phyloP scores from a whole-genome alignment of 768 basidiomycete species.

The Astraeus odoratus region DNA sequence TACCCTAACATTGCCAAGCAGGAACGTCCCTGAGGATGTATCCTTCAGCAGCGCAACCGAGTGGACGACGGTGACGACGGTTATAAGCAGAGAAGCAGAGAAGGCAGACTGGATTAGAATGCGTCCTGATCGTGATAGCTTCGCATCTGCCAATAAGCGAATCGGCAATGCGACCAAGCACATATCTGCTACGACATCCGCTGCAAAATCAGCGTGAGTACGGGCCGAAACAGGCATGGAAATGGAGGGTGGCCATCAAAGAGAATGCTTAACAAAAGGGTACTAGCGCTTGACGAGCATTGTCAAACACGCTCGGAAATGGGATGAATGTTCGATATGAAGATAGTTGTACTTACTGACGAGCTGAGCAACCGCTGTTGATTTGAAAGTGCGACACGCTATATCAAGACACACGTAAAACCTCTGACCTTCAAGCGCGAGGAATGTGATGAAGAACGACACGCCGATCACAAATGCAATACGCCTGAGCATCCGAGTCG shows the following conservation, averaged over 20 bases:
- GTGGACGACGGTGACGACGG: conserved; percentile 13
- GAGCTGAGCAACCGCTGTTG: conserved; percentile 11
- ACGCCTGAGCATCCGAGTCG: conserved; percentile 6
- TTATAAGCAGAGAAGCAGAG: conserved; percentile 18
- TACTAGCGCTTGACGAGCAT: neutral
- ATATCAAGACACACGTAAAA: conserved; percentile 4
- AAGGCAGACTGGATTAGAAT: conserved; percentile 16
- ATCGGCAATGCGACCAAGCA: conserved; percentile 16
- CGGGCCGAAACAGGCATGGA: neutral
- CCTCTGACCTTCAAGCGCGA: conserved; percentile 6
- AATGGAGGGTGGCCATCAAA: neutral
- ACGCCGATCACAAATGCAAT: conserved; percentile 6
- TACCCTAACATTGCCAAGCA: conserved; percentile 19
- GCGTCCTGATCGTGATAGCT: conserved; percentile 10
- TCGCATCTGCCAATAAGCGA: conserved; percentile 10
- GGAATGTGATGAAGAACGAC: conserved; percentile 12
- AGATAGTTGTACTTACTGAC: conserved; percentile 14
- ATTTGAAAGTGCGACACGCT: conserved; percentile 7
- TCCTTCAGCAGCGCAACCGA: conserved; percentile 4
- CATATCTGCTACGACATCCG: conserved; percentile 16
- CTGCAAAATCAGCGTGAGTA: conserved; percentile 6
- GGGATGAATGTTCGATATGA: neutral
- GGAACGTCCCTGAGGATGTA: conserved; percentile 7
- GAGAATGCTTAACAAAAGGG: neutral
- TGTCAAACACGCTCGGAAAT: neutral